Percentiles rank a stretch among this genome's conserved stretches.
Conservation (phyloP, 306 rosid species). For the Pyrus betulifolia region DNA sequence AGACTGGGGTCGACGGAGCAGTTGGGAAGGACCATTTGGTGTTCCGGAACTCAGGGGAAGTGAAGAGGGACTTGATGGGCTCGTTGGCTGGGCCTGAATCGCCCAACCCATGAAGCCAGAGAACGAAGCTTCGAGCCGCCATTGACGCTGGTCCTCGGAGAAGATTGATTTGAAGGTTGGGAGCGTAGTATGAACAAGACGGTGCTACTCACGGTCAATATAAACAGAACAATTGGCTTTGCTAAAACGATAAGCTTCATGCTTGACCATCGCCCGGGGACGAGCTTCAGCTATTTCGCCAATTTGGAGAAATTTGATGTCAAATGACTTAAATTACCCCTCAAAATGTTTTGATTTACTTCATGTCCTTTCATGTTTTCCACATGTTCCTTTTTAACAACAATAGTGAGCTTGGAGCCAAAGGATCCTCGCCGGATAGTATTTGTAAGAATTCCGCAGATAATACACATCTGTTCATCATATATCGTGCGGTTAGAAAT, state of each 20-base stretch:
- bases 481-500: too few relatives aligned
- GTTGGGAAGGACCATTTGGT: constrained; percentile 84
- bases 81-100: constrained; percentile 94
- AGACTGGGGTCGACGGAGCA: constrained; percentile 70
- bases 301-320: not conserved
- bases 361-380: too few relatives aligned
- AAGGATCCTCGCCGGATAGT: too few relatives aligned
- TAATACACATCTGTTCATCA: too few relatives aligned
- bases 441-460: too few relatives aligned
- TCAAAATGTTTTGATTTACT: not conserved
- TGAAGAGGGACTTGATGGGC: constrained; percentile 70
- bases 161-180: constrained; percentile 1
- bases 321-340: not conserved
- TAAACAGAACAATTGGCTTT: constrained; percentile 20
- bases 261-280: constrained; percentile 13
- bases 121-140: constrained; percentile 62
- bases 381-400: too few relatives aligned
- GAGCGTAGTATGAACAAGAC: constrained; percentile 18
- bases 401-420: too few relatives aligned
- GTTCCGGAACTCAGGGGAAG: constrained; percentile 53
- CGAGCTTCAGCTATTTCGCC: too few relatives aligned
- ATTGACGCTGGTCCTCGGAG: constrained; percentile 26
- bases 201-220: constrained; percentile 25
- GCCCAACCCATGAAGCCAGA: constrained; percentile 86
- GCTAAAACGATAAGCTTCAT: constrained; percentile 30